Evolutionary conservation across 169 alveolate genomes (phyloP).

Genomic region (Eimeria tenella): DNA sequence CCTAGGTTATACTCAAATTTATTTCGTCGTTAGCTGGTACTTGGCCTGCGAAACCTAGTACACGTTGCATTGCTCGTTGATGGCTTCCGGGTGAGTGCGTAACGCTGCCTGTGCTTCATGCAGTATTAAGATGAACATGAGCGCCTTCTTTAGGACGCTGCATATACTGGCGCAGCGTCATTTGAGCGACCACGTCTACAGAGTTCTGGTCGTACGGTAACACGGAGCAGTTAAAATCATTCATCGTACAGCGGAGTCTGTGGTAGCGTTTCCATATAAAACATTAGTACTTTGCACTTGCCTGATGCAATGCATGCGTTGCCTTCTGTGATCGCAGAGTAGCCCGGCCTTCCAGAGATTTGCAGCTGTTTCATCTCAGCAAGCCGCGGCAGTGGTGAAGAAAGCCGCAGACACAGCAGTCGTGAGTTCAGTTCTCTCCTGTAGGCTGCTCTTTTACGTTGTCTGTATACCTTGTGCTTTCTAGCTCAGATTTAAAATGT

Average conservation of each 20-base stretch:
- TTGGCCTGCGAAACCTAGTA: too few species aligned
- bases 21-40: too few species aligned
- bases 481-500: too few species aligned
- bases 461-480: too few species aligned
- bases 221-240: too few species aligned
- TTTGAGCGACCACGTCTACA: constrained; percentile 64
- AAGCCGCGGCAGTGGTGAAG: constrained; percentile 30
- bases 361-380: constrained; percentile 63
- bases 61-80: too few species aligned
- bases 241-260: too few species aligned
- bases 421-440: background rate
- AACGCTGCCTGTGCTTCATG: background rate
- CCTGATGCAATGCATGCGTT: background rate
- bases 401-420: constrained; percentile 61
- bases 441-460: too few species aligned
- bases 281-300: too few species aligned
- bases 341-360: constrained; percentile 64
- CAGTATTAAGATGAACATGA: constrained; percentile 59
- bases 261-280: too few species aligned
- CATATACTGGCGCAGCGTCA: constrained; percentile 70
- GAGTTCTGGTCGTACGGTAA: constrained; percentile 42
- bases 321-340: constrained; percentile 18
- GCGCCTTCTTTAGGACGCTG: constrained; percentile 62
- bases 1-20: too few species aligned
- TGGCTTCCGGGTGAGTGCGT: too few species aligned